Evolutionary conservation across 2,329 filamentous ascomycete species (phyloP).

Genomic region (Orbilia oligospora): DNA sequence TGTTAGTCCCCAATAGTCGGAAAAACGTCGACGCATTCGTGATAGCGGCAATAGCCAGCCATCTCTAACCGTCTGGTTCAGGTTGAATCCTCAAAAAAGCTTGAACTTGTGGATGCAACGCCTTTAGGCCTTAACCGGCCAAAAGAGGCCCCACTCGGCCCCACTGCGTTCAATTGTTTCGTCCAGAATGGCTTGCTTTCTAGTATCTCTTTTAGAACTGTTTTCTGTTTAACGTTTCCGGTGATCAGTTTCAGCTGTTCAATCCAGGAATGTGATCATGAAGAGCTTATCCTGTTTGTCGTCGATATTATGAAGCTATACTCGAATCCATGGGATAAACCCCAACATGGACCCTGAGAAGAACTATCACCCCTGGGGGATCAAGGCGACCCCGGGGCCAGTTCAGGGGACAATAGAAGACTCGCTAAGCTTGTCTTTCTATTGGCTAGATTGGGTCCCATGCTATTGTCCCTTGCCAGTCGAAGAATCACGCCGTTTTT

Average conservation of each 20-base stretch:
- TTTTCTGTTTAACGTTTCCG: conserved; percentile 23
- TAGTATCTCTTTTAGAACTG: conserved; percentile 1
- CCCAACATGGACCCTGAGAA: conserved; percentile 23
- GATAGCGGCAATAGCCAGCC: conserved; percentile 54
- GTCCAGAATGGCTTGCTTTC: conserved; percentile 27
- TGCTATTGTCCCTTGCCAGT: conserved; percentile 13
- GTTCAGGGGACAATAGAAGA: conserved; percentile 1
- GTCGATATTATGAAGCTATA: conserved; percentile 33
- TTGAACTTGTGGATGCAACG: conserved; percentile 21
- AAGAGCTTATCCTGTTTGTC: conserved; percentile 6
- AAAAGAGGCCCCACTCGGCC: conserved; percentile 8
- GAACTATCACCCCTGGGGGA: not conserved
- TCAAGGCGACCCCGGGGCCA: conserved; percentile 16
- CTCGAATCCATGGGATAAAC: conserved; percentile 16
- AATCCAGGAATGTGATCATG: conserved; percentile 32
- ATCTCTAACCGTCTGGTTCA: conserved; percentile 58
- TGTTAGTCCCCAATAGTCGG: conserved; percentile 29
- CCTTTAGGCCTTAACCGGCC: conserved; percentile 39
- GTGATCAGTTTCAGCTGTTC: conserved; percentile 31
- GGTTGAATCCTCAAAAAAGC: conserved; percentile 26
- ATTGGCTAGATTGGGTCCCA: conserved; percentile 44
- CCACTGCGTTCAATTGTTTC: conserved; percentile 26
- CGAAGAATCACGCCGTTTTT: conserved; percentile 40
- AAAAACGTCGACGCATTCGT: conserved; percentile 57
- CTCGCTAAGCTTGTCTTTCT: conserved; percentile 48